A percentile compares a stretch with the other conserved stretches of the same genome.
Conservation (phyloP, 2,329 filamentous ascomycete species). For the Pseudogymnoascus sp. region DNA sequence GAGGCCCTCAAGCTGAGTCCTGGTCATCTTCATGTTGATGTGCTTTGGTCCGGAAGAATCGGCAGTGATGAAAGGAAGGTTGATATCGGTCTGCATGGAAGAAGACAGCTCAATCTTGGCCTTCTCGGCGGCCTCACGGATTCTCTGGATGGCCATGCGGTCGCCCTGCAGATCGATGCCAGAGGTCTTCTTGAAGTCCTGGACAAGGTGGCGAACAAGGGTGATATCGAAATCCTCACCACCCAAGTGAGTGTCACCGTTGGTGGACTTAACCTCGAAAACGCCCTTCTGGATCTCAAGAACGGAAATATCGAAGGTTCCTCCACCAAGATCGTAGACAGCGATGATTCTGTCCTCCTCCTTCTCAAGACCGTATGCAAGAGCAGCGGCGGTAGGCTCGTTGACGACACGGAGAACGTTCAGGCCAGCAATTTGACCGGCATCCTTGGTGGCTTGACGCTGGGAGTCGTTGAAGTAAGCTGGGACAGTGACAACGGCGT, state of each 20-base stretch:
- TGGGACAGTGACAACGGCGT: constrained; percentile 92
- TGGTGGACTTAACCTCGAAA: constrained; percentile 98
- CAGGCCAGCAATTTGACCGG: constrained; percentile 89
- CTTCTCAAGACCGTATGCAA: constrained; percentile 96
- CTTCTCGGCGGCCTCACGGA: constrained; percentile 97
- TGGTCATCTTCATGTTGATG: constrained; percentile 92
- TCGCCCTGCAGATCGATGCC: constrained; percentile 83
- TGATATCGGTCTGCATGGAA: constrained; percentile 92
- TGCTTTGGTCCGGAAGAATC: constrained; percentile 94
- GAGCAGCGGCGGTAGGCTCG: constrained; percentile 91
- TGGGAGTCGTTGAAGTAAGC: constrained; percentile 99
- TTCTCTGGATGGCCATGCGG: constrained; percentile 98
- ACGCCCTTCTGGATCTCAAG: constrained; percentile 97
- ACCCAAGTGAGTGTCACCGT: constrained; percentile 96
- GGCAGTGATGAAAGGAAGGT: constrained; percentile 97
- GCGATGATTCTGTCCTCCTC: constrained; percentile 82
- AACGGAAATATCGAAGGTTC: constrained; percentile 98
- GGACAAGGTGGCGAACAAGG: constrained; percentile 85
- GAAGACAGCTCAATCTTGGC: constrained; percentile 98
- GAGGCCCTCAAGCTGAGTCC: constrained; percentile 86
- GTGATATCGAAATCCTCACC: constrained; percentile 97
- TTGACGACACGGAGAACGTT: constrained; percentile 97
- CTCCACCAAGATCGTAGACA: constrained; percentile 96
- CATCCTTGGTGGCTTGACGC: constrained; percentile 96
- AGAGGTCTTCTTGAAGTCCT: constrained; percentile 94